Evolutionary conservation across 129 eudicot genomes (phyloP).

Genomic region (Cynara cardunculus): DNA sequence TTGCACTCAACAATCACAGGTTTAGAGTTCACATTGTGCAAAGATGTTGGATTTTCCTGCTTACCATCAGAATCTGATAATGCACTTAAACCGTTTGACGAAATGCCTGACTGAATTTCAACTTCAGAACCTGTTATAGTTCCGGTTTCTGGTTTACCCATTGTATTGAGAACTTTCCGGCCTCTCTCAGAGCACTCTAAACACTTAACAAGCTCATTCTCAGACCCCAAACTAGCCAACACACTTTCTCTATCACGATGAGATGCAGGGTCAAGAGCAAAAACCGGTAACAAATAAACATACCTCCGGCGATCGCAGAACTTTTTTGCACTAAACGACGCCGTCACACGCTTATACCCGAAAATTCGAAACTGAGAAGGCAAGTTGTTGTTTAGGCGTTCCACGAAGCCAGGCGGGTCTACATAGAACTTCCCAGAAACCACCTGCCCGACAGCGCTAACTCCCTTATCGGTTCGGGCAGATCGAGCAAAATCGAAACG

Average conservation of each 20-base stretch:
- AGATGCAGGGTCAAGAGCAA: constrained; percentile 55
- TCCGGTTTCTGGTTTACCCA: constrained; percentile 39
- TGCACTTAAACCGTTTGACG: constrained; percentile 36
- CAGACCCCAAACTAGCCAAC: constrained; percentile 75
- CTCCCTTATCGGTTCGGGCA: constrained; percentile 95
- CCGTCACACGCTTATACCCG: constrained; percentile 75
- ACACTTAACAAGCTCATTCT: constrained; percentile 70
- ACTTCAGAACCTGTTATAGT: background rate
- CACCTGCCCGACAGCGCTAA: constrained; percentile 92
- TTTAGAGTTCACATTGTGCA: background rate
- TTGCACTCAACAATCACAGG: constrained; percentile 13
- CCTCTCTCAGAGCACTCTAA: constrained; percentile 86
- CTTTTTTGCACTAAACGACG: constrained; percentile 74
- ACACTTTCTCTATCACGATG: constrained; percentile 87
- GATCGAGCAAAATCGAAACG: constrained; percentile 79
- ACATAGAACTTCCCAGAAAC: constrained; percentile 77
- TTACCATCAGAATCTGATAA: background rate
- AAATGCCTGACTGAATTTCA: constrained; percentile 35
- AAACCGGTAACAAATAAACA: constrained; percentile 86
- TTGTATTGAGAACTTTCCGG: constrained; percentile 46
- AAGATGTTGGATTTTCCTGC: background rate
- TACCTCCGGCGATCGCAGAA: constrained; percentile 83
- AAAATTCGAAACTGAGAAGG: constrained; percentile 60
- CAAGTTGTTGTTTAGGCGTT: constrained; percentile 52
- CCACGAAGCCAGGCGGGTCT: constrained; percentile 77